A percentile compares a stretch with the other conserved stretches of the same genome.
phyloP scores from a whole-genome alignment of 768 basidiomycete genomes.

The Lanmaoa rubissima region DNA sequence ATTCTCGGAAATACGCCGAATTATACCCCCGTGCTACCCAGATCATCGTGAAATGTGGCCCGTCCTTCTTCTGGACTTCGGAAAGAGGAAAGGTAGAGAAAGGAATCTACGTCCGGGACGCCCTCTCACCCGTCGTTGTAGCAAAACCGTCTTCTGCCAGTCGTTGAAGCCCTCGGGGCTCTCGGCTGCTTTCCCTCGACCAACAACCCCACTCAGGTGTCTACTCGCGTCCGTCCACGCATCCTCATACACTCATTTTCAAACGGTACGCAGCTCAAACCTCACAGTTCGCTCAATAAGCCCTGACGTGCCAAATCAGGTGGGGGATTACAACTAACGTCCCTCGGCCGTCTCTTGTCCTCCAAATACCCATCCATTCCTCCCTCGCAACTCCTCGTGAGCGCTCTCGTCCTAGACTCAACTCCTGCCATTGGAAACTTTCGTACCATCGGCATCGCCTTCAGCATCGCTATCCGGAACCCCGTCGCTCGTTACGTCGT shows the following conservation, averaged over 20 bases:
- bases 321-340: slow-evolving; percentile 21
- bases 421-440: slow-evolving; percentile 16
- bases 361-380: slow-evolving; percentile 16
- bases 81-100: slow-evolving; percentile 12
- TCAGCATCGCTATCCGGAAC: slow-evolving; percentile 22
- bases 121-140: slow-evolving; percentile 6
- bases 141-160: slow-evolving; percentile 20
- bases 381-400: slow-evolving; percentile 3
- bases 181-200: slow-evolving; percentile 22
- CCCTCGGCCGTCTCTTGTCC: slow-evolving; percentile 18
- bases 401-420: slow-evolving; percentile 25
- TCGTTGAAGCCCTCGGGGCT: slow-evolving; percentile 21
- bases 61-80: slow-evolving; percentile 21
- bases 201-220: not conserved
- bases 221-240: slow-evolving; percentile 14
- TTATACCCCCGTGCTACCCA: slow-evolving; percentile 29
- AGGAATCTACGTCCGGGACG: not conserved
- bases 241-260: slow-evolving; percentile 31
- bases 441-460: slow-evolving; percentile 21
- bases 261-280: slow-evolving; percentile 19
- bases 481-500: slow-evolving; percentile 13
- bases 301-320: slow-evolving; percentile 12
- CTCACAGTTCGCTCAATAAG: not conserved
- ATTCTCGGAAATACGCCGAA: slow-evolving; percentile 25
- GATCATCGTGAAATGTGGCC: slow-evolving; percentile 25